phyloP scores from a whole-genome alignment of 352 stramenopile genomes.

The Aphanomyces invadans region DNA sequence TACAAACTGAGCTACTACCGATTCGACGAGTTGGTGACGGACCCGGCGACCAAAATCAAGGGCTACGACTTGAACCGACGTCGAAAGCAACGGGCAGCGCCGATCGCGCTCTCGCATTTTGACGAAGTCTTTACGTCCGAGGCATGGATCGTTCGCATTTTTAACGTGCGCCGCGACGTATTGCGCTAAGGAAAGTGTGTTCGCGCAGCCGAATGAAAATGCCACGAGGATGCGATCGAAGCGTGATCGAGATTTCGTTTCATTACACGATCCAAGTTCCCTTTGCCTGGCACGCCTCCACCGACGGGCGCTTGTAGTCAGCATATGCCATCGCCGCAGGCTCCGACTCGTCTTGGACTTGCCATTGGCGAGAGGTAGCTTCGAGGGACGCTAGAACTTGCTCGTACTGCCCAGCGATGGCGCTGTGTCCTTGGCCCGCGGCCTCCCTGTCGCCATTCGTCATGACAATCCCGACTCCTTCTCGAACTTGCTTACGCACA shows the following conservation, averaged over 20 bases:
- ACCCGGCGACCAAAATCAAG: constrained; percentile 26
- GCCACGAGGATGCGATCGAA: neutral
- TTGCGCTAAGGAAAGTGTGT: neutral
- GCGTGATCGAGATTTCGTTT: neutral
- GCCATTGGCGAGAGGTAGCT: neutral
- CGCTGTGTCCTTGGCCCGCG: neutral
- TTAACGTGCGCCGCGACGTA: constrained; percentile 30
- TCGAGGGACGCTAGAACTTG: neutral
- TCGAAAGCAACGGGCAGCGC: constrained; percentile 41
- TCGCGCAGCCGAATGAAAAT: neutral
- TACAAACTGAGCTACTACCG: constrained; percentile 90
- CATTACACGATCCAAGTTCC: neutral
- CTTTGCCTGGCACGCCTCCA: too few relatives aligned
- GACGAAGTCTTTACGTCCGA: constrained; percentile 89
- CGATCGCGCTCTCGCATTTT: constrained; percentile 75
- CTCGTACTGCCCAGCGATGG: neutral
- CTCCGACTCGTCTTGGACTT: neutral
- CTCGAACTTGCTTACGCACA: neutral
- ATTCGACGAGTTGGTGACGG: constrained; percentile 54
- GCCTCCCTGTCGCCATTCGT: neutral
- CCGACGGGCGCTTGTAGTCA: neutral
- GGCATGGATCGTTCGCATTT: constrained; percentile 92
- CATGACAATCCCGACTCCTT: neutral
- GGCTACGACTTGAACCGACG: constrained; percentile 73
- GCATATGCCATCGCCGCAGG: neutral